Conservation (phyloP, 1,139 yeast genomes). For the Pichia sp. region DNA sequence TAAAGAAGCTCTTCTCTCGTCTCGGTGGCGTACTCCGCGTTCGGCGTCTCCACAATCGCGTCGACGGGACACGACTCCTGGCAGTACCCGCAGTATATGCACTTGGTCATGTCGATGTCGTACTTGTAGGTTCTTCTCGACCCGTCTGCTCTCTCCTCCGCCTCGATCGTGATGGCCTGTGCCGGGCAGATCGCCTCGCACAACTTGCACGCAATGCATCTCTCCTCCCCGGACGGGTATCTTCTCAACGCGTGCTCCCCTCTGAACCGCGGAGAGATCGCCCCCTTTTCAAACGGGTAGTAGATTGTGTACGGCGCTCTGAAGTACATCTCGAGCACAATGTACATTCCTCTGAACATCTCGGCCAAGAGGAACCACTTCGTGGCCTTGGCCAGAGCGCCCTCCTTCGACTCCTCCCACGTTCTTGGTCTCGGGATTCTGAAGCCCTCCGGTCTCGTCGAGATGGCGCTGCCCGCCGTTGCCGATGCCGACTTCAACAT, state of each 20-base stretch:
- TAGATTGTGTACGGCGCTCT: constrained; percentile 85
- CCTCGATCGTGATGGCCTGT: constrained; percentile 88
- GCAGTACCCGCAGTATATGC: constrained; percentile 91
- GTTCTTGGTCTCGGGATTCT: constrained; percentile 69
- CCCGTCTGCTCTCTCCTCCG: constrained; percentile 88
- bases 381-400: constrained; percentile 80
- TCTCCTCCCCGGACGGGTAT: constrained; percentile 88
- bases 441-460: constrained; percentile 63
- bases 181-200: constrained; percentile 95
- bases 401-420: constrained; percentile 78
- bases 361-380: constrained; percentile 76
- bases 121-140: constrained; percentile 85
- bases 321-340: constrained; percentile 83
- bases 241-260: constrained; percentile 92
- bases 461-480: constrained; percentile 27
- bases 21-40: constrained; percentile 80
- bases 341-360: constrained; percentile 88
- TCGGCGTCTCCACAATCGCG: constrained; percentile 89
- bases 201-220: constrained; percentile 86
- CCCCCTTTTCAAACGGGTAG: constrained; percentile 89
- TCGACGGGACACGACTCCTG: constrained; percentile 94
- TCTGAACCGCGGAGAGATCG: constrained; percentile 84
- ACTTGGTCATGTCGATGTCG: constrained; percentile 91
- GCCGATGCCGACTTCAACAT: constrained; percentile 18
- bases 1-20: constrained; percentile 86